Evolutionary conservation across 805 yeast species (phyloP), one percentile per base, ranked within the genome.

Genomic region (Saccharomyces eubayanus): DNA sequence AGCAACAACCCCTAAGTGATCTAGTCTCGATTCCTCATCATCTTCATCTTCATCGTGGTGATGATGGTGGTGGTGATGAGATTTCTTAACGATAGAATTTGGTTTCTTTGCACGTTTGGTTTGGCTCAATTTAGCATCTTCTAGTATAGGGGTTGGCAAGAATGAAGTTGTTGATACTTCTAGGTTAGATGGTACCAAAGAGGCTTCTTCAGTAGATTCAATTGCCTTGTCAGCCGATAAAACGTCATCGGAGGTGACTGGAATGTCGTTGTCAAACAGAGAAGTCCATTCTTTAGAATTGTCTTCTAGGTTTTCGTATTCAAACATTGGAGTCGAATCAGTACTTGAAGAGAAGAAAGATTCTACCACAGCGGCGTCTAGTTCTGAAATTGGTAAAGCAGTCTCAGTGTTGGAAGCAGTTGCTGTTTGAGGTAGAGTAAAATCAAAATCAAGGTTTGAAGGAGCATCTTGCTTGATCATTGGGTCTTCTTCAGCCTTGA

Each of bases 1-100:
- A 48, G 85, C 72, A 50, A 87, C 82, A 64, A 85, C 79, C 41
- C 96, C 96, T 52, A 87, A 74, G 59, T 81, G 83, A 69, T 89
- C 96, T 55, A 77, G 72, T 47, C 21, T 53, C 49, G 46, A 48
- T 45, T 48, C 47, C 12, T 45, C 47, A 9, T 14, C 43, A n/a
- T 31, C 29, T n/a, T 21, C 47, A 46, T n/a, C 28, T 2, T 24
- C 24, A 24, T 24, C 24, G 24, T 24, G 24, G 24, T 24, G 24
- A 24, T 24, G 24, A 3, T 24, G 24, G 24, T 24, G 24, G 24
- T 24, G 24, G 16, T 36, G 43, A 29, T 43, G 48, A 14, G 50
- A 40, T 45, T 40, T 52, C 24, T 61, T 69, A 27, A 65, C 59
- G 10, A 62, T 61, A 52, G 61, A 60, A 28, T 65, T 58, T 20